These are phyloP conservation scores for Vitis rotundifolia DNA, from an alignment of 164 flowering plant species.

Conservation along the genomic window DNA sequence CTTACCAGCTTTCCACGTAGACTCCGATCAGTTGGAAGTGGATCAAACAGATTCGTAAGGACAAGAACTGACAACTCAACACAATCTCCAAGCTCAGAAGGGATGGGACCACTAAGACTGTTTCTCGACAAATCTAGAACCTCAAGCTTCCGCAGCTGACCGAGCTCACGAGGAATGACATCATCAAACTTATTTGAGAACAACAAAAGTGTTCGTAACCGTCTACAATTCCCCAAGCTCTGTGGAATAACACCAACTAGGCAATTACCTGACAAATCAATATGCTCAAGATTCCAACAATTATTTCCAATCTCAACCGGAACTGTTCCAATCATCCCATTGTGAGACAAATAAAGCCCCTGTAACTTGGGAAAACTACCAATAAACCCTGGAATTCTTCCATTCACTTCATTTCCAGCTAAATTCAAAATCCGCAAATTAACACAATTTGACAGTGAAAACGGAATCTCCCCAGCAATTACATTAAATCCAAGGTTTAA, in stretches of 20 bases:
- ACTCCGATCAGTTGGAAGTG: constrained; percentile 13
- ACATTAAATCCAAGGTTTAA: constrained; percentile 58
- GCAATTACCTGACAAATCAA: constrained; percentile 70
- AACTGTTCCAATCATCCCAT: constrained; percentile 47
- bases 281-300: constrained; percentile 59
- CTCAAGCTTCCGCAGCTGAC: constrained; percentile 54
- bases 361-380: constrained; percentile 35
- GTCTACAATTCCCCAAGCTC: constrained; percentile 55
- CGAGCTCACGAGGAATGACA: constrained; percentile 57
- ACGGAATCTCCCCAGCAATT: constrained; percentile 48
- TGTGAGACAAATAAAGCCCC: constrained; percentile 52
- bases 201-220: constrained; percentile 43
- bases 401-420: constrained; percentile 53
- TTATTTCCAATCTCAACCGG: constrained; percentile 43
- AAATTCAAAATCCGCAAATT: constrained; percentile 50
- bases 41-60: constrained; percentile 52
- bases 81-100: constrained; percentile 52
- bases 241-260: constrained; percentile 50
- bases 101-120: constrained; percentile 48
- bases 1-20: background rate
- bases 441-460: constrained; percentile 31
- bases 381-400: constrained; percentile 44
- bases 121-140: constrained; percentile 81
- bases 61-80: constrained; percentile 51
- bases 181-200: constrained; percentile 65